phyloP scores from a whole-genome alignment of 179 eudicot species.

The Carnegiea gigantea region DNA sequence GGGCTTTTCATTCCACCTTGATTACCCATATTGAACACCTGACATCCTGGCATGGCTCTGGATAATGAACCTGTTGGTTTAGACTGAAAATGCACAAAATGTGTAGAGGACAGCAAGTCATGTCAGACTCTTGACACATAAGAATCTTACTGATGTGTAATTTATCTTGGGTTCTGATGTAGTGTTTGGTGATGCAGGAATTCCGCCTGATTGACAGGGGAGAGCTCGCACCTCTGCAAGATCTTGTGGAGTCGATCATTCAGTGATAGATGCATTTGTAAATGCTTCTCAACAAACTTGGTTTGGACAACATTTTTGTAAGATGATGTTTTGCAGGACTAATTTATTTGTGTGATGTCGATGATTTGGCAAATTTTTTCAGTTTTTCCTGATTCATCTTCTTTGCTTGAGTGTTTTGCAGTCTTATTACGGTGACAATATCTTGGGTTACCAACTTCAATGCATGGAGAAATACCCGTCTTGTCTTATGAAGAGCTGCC shows the following conservation, averaged over 20 bases:
- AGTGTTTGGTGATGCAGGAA: constrained; percentile 48
- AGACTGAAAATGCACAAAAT: background rate
- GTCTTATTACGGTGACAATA: no score
- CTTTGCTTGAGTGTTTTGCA: no score
- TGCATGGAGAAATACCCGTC: no score
- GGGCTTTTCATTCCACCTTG: background rate
- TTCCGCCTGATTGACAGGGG: constrained; percentile 87
- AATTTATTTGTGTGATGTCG: background rate
- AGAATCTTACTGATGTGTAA: background rate
- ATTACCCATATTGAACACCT: background rate
- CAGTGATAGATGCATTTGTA: constrained; percentile 29
- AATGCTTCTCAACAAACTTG: constrained; percentile 17
- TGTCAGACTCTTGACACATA: background rate
- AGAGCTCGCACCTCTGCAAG: constrained; percentile 89
- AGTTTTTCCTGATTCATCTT: background rate
- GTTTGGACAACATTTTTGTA: constrained; percentile 14
- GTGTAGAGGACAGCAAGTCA: background rate
- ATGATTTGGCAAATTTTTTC: constrained; percentile 13
- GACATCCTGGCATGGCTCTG: background rate
- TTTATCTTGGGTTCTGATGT: background rate
- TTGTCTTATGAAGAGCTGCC: no score
- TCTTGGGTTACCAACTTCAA: no score
- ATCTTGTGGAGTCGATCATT: constrained; percentile 76
- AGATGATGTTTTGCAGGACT: constrained; percentile 13
- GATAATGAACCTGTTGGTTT: background rate